Conservation (phyloP, 1,284 basidiomycete genomes). For the Inonotus hispidus region DNA sequence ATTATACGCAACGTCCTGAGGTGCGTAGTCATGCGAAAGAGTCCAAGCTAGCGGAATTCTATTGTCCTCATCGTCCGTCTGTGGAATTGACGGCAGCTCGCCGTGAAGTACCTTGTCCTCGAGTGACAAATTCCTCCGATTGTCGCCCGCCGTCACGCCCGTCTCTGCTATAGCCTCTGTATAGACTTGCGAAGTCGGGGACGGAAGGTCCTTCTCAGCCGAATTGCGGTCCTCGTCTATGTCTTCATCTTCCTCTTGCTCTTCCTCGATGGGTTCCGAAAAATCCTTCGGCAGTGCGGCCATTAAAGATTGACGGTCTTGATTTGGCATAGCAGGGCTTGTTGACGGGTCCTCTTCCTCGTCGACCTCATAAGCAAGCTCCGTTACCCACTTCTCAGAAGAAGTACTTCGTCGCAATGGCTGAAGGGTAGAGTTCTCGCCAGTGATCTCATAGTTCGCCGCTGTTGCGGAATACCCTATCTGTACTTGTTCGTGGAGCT, state of each 20-base stretch:
- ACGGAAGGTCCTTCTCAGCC: slow-evolving; percentile 33
- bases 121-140: slow-evolving; percentile 34
- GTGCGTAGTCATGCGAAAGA: slow-evolving; percentile 64
- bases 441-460: slow-evolving; percentile 19
- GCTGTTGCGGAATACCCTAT: slow-evolving; percentile 11
- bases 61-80: slow-evolving; percentile 29
- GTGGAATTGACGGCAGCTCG: slow-evolving; percentile 44
- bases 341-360: neutral
- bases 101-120: slow-evolving; percentile 55
- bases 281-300: neutral
- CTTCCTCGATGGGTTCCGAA: slow-evolving; percentile 19
- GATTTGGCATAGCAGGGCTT: neutral
- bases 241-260: slow-evolving; percentile 25
- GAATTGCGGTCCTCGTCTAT: slow-evolving; percentile 8
- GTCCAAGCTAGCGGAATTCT: slow-evolving; percentile 49
- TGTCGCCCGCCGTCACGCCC: slow-evolving; percentile 49
- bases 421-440: slow-evolving; percentile 30
- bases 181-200: slow-evolving; percentile 43
- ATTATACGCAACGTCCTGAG: slow-evolving; percentile 87
- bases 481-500: slow-evolving; percentile 17
- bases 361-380: slow-evolving; percentile 1
- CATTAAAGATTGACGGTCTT: slow-evolving; percentile 12
- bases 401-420: neutral
- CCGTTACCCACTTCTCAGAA: neutral
- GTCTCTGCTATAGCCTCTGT: slow-evolving; percentile 34